Conservation (phyloP, 768 basidiomycete genomes). For the Kondoa subrosea region DNA sequence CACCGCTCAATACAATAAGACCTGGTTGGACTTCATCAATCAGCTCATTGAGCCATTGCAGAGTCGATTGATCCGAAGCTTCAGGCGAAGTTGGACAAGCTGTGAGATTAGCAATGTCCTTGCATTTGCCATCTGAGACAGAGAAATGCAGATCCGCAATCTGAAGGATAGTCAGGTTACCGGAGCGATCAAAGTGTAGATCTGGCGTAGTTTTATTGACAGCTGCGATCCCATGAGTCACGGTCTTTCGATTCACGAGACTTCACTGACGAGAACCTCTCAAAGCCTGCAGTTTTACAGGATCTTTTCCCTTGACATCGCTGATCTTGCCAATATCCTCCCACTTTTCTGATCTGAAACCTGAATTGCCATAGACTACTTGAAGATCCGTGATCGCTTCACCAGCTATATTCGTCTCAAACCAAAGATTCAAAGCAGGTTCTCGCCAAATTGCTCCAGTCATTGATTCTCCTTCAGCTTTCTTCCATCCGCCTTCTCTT, state of each 20-base stretch:
- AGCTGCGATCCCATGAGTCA: constrained; percentile 10
- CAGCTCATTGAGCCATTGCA: constrained; percentile 49
- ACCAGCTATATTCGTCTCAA: constrained; percentile 35
- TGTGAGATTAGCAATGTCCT: constrained; percentile 36
- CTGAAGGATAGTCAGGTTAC: constrained; percentile 75
- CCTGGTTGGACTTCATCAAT: constrained; percentile 74
- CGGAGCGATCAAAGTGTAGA: constrained; percentile 63
- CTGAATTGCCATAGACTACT: constrained; percentile 49
- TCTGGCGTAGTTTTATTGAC: constrained; percentile 36
- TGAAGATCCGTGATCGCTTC: constrained; percentile 81
- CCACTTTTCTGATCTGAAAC: constrained; percentile 2
- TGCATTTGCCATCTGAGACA: constrained; percentile 58
- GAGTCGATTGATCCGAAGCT: constrained; percentile 58
- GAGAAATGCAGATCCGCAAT: constrained; percentile 89
- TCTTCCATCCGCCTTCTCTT: constrained; percentile 45
- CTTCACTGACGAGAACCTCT: not conserved
- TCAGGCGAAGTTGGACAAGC: constrained; percentile 16
- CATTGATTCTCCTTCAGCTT: constrained; percentile 43
- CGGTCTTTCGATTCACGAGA: constrained; percentile 6
- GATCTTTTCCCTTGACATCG: not conserved
- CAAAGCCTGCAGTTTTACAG: constrained; percentile 13
- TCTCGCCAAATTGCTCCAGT: constrained; percentile 45
- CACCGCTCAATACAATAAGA: constrained; percentile 78
- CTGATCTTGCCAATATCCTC: not conserved
- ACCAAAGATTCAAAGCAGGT: constrained; percentile 58